Evolutionary conservation across 2,329 filamentous ascomycete species (phyloP).

Genomic region (Penicillium vulpinum): DNA sequence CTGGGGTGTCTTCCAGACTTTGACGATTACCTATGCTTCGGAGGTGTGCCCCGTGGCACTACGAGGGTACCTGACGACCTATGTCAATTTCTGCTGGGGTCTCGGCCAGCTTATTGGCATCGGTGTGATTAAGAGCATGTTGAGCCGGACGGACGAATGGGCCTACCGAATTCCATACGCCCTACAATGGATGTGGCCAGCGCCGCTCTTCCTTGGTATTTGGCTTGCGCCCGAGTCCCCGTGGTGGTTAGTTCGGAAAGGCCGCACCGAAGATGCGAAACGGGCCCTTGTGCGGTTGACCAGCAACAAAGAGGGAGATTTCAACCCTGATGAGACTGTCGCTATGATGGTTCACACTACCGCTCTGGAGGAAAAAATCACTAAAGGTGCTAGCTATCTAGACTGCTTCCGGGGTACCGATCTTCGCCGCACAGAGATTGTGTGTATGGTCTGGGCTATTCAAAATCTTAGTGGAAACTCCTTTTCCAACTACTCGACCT

Average conservation of each 20-base stretch:
- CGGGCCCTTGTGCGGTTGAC: conserved; percentile 48
- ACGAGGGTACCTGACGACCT: conserved; percentile 48
- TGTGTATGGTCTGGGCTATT: conserved; percentile 65
- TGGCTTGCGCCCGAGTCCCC: conserved; percentile 53
- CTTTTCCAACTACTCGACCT: conserved; percentile 65
- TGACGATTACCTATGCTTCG: conserved; percentile 50
- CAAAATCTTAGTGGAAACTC: conserved; percentile 66
- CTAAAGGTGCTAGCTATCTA: conserved; percentile 69
- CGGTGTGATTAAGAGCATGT: conserved; percentile 52
- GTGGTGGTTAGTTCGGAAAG: conserved; percentile 53
- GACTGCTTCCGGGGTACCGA: conserved; percentile 84
- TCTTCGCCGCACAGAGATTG: conserved; percentile 73
- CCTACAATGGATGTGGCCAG: conserved; percentile 56
- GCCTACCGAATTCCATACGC: conserved; percentile 55
- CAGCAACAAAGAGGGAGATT: conserved; percentile 55
- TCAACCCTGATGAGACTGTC: conserved; percentile 79
- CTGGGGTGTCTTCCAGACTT: conserved; percentile 55
- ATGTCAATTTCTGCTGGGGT: conserved; percentile 50
- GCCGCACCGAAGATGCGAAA: conserved; percentile 50
- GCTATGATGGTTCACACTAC: conserved; percentile 93
- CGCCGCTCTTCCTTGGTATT: conserved; percentile 51
- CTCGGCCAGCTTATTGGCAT: conserved; percentile 54
- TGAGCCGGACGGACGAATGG: conserved; percentile 50
- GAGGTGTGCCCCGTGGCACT: conserved; percentile 51
- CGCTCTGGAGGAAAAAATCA: conserved; percentile 74